phyloP scores from a whole-genome alignment of 1,284 basidiomycete species.

The Fomes fomentarius region DNA sequence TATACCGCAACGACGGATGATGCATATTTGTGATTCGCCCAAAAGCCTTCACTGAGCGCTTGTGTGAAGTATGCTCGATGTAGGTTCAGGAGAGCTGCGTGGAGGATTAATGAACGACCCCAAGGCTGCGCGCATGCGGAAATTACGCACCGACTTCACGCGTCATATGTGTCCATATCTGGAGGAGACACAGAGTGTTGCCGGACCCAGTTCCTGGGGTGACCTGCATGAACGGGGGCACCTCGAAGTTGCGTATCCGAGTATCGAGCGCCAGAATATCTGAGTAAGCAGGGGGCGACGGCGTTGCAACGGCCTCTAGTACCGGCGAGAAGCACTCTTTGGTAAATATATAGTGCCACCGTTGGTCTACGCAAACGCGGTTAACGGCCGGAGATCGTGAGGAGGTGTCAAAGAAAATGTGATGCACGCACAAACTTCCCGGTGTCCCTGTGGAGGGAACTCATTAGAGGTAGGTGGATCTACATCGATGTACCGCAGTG shows the following conservation, averaged over 20 bases:
- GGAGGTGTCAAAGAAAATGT: slow-evolving; percentile 4
- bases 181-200: slow-evolving; percentile 31
- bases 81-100: slow-evolving; percentile 64
- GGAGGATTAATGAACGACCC: slow-evolving; percentile 9
- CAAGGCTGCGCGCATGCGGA: too few species aligned
- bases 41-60: slow-evolving; percentile 64
- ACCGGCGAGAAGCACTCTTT: slow-evolving; percentile 33
- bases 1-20: slow-evolving; percentile 68
- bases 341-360: slow-evolving; percentile 35
- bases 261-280: slow-evolving; percentile 32
- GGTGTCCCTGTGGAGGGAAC: slow-evolving; percentile 16
- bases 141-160: slow-evolving; percentile 60
- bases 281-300: slow-evolving; percentile 30
- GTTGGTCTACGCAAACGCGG: slow-evolving; percentile 28
- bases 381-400: not conserved
- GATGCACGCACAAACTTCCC: slow-evolving; percentile 20
- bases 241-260: slow-evolving; percentile 33
- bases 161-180: slow-evolving; percentile 40
- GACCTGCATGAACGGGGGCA: slow-evolving; percentile 30
- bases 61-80: slow-evolving; percentile 73
- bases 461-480: slow-evolving; percentile 28
- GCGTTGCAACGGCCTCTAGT: slow-evolving; percentile 26
- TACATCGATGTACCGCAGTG: slow-evolving; percentile 32
- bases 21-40: slow-evolving; percentile 57
- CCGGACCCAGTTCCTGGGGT: slow-evolving; percentile 23